Percentiles rank a stretch among this genome's conserved stretches.
These are phyloP conservation scores for Trichomonas vaginalis DNA, from an alignment of 208 protist species.

Conservation along the genomic window DNA sequence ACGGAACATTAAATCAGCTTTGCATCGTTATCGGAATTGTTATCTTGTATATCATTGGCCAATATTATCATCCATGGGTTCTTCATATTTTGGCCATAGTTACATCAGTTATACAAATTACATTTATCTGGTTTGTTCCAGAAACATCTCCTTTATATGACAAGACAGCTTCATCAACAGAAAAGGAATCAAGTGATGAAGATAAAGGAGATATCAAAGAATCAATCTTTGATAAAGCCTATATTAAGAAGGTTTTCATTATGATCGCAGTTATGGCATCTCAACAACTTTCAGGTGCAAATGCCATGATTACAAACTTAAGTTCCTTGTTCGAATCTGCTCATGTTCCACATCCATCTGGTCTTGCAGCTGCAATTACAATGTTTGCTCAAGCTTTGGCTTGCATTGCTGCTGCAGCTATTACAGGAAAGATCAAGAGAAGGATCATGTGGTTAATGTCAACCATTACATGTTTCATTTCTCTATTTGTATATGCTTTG, in stretches of 20 bases:
- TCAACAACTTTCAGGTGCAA: slow-evolving; percentile 15
- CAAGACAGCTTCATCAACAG: not conserved
- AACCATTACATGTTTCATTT: not conserved
- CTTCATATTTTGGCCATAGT: not conserved
- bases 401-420: not conserved
- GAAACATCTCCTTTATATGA: not conserved
- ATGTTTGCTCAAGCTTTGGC: slow-evolving; percentile 7
- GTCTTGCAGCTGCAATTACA: not conserved
- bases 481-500: not conserved
- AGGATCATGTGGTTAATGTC: not conserved
- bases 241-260: not conserved
- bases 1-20: not conserved
- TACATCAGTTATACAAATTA: not conserved
- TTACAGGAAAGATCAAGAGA: not conserved
- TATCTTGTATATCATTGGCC: not conserved
- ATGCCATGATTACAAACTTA: slow-evolving; percentile 19
- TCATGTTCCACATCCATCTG: not conserved
- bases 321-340: not conserved
- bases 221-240: not conserved
- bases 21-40: not conserved
- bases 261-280: not conserved
- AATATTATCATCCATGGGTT: not conserved
- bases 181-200: not conserved
- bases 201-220: not conserved
- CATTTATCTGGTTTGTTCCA: not conserved